Base-by-base conservation (phyloP, 495 filamentous ascomycete genomes). In the Endocarpon pusillum region DNA sequence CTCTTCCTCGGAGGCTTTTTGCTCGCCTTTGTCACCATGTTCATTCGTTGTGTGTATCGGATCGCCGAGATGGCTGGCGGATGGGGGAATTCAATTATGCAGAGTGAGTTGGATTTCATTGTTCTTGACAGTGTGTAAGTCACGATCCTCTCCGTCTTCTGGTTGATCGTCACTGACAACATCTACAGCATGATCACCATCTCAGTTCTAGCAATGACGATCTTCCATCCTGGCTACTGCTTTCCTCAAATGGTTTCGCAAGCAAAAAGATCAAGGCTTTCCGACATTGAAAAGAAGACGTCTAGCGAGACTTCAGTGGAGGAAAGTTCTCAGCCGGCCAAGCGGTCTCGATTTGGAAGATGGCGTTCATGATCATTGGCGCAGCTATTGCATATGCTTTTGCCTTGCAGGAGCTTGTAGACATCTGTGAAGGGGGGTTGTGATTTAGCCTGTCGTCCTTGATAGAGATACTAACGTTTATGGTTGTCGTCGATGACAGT, bases 21-120 rank as follows among this genome's bases (percentile, higher is more conserved):
- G 4, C 52, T 66, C 20, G 73, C 75, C 8, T 81, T 70, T 44
- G 18, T 62, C 10, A 68, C 65, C 5, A 70, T 81, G 21, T 44
- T 80, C 44, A 64, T 72, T 21, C 57, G 75, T 37, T 82, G 76
- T 45, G 66, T 78, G 33, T 79, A 78, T 44, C 70, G 75, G 64
- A 69, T 78, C 27, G 66, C 67, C 0, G 70, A 76, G 49, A 75
- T 79, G 69, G 64, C 67, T 3, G 73, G 70, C 7, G 76, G 76
- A 8, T 81, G 74, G 73, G 69, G 70, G 3, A 75, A 69, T 46
- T 45, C 58, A 0, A 60, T 78, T 41, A 80, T 79, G 74, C 71
- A 69, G 42, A 66, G 74, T 39, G 68, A 80, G 51, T 43, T 58
- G 16, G 64, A 67, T 12, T 79, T 80, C 43, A 61, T 76, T 14